phyloP scores from a whole-genome alignment of 805 yeast species.

The Saturnispora quitensis region DNA sequence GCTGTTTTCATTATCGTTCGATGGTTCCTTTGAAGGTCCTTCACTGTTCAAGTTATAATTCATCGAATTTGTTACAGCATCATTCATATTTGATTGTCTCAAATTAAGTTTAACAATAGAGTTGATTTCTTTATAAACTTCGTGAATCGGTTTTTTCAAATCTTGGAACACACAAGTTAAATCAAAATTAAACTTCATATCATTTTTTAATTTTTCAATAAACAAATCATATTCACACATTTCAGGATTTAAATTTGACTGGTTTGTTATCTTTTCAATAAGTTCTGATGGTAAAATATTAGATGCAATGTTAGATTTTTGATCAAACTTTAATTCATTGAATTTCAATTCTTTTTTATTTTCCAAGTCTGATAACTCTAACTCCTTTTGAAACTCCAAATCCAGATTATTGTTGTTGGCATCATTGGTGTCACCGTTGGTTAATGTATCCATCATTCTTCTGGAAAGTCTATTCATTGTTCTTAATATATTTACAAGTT shows the following conservation, averaged over 20 bases:
- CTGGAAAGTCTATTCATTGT: constrained; percentile 86
- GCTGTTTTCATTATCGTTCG: constrained; percentile 11
- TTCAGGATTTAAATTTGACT: constrained; percentile 23
- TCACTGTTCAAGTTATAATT: neutral
- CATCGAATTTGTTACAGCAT: neutral
- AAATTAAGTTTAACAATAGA: constrained; percentile 43
- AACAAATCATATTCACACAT: constrained; percentile 20
- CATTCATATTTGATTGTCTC: constrained; percentile 32
- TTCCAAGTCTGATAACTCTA: constrained; percentile 44
- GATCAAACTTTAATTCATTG: constrained; percentile 35
- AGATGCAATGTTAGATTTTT: constrained; percentile 22
- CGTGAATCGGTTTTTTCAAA: constrained; percentile 23
- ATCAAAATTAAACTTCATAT: constrained; percentile 19
- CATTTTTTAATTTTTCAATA: constrained; percentile 16
- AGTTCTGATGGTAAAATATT: constrained; percentile 20
- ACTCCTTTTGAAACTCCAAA: constrained; percentile 34
- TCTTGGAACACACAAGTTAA: constrained; percentile 19
- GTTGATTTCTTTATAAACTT: constrained; percentile 37
- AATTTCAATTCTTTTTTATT: constrained; percentile 40
- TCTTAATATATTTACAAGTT: constrained; percentile 65
- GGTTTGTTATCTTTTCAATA: constrained; percentile 12
- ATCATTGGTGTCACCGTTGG: constrained; percentile 30
- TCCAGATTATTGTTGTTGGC: constrained; percentile 25
- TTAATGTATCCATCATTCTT: constrained; percentile 58
- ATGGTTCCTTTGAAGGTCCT: neutral